Evolutionary conservation across 1,284 basidiomycete genomes (phyloP).

Genomic region (Puccinia sorghi): DNA sequence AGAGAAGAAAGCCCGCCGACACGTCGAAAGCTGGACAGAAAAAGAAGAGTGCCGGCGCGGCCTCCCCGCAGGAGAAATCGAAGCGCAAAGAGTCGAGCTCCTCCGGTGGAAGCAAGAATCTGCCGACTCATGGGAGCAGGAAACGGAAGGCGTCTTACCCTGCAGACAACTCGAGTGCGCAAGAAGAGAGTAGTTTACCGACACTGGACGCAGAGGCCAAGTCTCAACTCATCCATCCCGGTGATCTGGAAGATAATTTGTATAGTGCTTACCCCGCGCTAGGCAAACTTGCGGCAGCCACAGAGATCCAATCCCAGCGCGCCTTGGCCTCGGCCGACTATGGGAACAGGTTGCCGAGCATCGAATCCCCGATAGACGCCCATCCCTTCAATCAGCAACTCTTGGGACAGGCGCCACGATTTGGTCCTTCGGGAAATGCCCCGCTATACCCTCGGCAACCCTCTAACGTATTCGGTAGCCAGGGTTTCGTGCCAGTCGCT

Average conservation of each 20-base stretch:
- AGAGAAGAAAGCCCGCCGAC: constrained; percentile 12
- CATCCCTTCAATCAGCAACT: neutral
- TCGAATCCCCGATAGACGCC: neutral
- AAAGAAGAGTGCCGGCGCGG: neutral
- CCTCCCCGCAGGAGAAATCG: neutral
- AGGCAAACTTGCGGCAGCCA: neutral
- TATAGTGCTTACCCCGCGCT: constrained; percentile 4
- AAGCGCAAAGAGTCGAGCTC: constrained; percentile 23
- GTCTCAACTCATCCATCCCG: neutral
- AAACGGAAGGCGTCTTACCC: constrained; percentile 12
- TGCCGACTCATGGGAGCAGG: neutral
- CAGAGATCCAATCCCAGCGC: constrained; percentile 1
- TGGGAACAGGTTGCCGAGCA: neutral
- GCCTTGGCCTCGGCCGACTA: neutral
- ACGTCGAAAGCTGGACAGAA: neutral
- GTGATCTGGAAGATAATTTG: neutral
- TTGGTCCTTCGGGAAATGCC: neutral
- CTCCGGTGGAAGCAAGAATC: neutral
- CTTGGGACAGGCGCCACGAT: neutral
- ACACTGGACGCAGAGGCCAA: neutral
- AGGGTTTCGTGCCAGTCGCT: neutral
- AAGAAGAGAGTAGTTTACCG: neutral
- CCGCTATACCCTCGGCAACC: neutral
- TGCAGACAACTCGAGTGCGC: neutral
- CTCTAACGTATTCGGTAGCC: neutral